Evolutionary conservation across 208 protist genomes (phyloP).

Genomic region (Entamoeba nuttalli): DNA sequence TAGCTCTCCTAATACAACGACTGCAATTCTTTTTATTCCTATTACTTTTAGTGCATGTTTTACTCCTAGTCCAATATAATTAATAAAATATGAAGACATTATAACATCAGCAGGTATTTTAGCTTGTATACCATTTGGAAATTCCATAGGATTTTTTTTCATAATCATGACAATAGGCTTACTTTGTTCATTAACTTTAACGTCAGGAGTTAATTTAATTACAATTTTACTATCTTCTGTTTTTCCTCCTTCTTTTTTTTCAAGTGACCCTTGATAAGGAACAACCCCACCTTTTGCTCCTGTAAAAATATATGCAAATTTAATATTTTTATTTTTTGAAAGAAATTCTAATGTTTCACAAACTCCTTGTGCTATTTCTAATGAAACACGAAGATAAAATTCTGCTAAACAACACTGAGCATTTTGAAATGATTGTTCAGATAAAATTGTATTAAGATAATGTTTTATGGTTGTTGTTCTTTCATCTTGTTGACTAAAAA

Average conservation of each 20-base stretch:
- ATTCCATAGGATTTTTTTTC: not conserved
- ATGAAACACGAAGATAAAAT: not conserved
- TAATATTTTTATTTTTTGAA: not conserved
- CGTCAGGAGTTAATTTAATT: not conserved
- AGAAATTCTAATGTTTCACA: not conserved
- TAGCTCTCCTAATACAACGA: not conserved
- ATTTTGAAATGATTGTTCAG: not conserved
- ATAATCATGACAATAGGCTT: not conserved
- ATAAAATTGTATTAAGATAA: not conserved
- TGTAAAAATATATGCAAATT: not conserved
- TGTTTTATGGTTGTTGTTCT: not conserved
- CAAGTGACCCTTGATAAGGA: not conserved
- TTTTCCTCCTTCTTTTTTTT: not conserved
- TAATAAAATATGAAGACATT: not conserved
- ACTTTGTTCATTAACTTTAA: not conserved
- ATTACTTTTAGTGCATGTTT: not conserved
- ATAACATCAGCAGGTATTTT: not conserved
- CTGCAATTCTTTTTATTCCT: not conserved
- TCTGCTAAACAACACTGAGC: not conserved
- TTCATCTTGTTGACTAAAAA: not conserved
- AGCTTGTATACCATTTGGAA: not conserved
- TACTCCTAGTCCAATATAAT: not conserved
- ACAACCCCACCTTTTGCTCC: not conserved
- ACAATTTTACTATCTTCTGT: not conserved
- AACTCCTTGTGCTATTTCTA: not conserved